Conservation (phyloP, 805 yeast genomes). For the Ogataea sp. region DNA sequence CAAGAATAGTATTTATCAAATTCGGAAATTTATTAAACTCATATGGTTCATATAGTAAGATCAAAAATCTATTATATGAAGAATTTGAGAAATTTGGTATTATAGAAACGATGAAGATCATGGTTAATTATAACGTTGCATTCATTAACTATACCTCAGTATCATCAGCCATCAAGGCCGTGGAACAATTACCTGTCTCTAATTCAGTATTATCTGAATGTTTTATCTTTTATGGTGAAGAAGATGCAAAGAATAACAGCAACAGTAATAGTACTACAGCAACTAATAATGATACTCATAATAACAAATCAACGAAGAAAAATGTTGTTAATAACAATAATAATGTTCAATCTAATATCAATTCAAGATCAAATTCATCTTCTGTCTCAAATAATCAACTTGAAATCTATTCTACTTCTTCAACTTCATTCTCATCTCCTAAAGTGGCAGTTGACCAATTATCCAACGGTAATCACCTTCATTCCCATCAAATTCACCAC, state of each 20-base stretch:
- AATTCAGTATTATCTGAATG: constrained; percentile 16
- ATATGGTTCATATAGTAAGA: constrained; percentile 13
- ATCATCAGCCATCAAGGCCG: constrained; percentile 36
- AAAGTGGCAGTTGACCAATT: too few relatives aligned
- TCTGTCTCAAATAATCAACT: not conserved
- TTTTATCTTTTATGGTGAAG: constrained; percentile 23
- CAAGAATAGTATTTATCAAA: constrained; percentile 21
- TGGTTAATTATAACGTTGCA: constrained; percentile 14
- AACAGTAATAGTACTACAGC: not conserved
- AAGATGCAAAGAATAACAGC: not conserved
- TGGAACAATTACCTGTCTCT: constrained; percentile 26
- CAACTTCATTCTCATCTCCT: constrained; percentile 1
- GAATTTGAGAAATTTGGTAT: constrained; percentile 34
- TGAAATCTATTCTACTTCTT: not conserved
- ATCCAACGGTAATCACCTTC: too few relatives aligned
- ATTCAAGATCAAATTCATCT: not conserved
- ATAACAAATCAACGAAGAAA: not conserved
- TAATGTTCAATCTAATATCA: too few relatives aligned
- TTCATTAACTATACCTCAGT: constrained; percentile 36
- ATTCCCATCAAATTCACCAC: not conserved
- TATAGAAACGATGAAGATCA: constrained; percentile 27
- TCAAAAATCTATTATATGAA: constrained; percentile 13
- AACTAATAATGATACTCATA: constrained; percentile 1
- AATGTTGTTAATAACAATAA: too few relatives aligned
- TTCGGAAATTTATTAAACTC: not conserved